Conservation (phyloP, 306 rosid genomes). For the Delonix regia region DNA sequence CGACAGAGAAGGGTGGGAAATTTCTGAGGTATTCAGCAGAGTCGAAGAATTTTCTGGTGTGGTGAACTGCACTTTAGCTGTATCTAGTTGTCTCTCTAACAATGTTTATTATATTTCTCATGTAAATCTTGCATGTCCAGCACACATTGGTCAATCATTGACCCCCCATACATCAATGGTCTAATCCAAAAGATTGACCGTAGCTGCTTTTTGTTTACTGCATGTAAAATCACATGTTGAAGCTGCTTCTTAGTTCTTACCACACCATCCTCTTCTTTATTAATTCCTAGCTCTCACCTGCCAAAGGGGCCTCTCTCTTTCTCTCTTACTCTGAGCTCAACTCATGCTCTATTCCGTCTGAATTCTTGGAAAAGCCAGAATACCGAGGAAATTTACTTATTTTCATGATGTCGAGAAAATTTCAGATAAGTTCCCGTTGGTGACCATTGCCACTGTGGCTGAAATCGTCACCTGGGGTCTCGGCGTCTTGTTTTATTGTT, state of each 20-base stretch:
- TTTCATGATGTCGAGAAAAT: conserved; percentile 12
- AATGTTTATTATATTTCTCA: neutral
- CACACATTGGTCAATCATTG: too few relatives aligned
- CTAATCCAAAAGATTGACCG: too few relatives aligned
- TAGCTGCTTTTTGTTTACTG: too few relatives aligned
- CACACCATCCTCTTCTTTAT: conserved; percentile 15
- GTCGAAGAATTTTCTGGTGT: conserved; percentile 42
- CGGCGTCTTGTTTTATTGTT: neutral
- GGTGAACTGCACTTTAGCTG: conserved; percentile 56
- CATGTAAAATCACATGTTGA: neutral
- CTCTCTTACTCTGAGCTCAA: conserved; percentile 24
- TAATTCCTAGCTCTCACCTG: conserved; percentile 40
- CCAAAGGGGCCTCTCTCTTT: conserved; percentile 25
- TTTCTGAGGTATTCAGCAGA: conserved; percentile 40
- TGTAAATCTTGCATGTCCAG: conserved; percentile 10
- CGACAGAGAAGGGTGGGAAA: conserved; percentile 19
- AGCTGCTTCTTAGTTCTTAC: neutral
- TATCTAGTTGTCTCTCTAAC: conserved; percentile 46
- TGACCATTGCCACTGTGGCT: neutral
- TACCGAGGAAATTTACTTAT: neutral
- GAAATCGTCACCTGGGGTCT: conserved; percentile 27
- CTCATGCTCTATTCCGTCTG: conserved; percentile 10
- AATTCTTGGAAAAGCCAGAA: conserved; percentile 29
- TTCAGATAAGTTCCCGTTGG: conserved; percentile 31
- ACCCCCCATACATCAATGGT: too few relatives aligned